A percentile compares a stretch with the other conserved stretches of the same genome.
These are phyloP conservation scores for Xylogone sp. DNA, from an alignment of 2,329 filamentous ascomycete species.

Conservation along the genomic window DNA sequence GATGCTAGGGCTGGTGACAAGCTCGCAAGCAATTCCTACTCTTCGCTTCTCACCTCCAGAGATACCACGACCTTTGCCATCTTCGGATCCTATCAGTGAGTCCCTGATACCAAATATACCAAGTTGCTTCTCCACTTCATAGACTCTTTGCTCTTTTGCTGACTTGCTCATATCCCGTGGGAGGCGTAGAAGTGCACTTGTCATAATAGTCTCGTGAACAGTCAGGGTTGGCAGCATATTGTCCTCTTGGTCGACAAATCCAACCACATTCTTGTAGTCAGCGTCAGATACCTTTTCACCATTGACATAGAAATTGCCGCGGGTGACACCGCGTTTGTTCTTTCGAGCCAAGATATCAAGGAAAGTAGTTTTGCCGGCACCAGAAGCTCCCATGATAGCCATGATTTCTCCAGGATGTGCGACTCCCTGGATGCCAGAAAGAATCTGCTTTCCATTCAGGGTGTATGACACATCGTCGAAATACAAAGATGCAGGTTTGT, in stretches of 20 bases:
- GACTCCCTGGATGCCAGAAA: slow-evolving; percentile 75
- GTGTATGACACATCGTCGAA: slow-evolving; percentile 86
- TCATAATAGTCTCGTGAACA: slow-evolving; percentile 96
- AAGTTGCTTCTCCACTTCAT: slow-evolving; percentile 92
- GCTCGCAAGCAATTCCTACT: slow-evolving; percentile 94
- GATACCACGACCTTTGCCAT: slow-evolving; percentile 89
- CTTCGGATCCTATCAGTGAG: slow-evolving; percentile 92
- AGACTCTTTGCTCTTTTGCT: slow-evolving; percentile 86
- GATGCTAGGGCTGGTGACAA: slow-evolving; percentile 96
- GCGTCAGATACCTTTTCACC: slow-evolving; percentile 81
- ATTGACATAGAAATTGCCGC: slow-evolving; percentile 87
- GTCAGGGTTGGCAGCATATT: slow-evolving; percentile 94
- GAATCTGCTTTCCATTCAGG: slow-evolving; percentile 83
- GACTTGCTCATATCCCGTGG: slow-evolving; percentile 83
- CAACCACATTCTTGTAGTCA: slow-evolving; percentile 88
- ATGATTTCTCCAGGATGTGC: slow-evolving; percentile 95
- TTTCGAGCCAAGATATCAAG: slow-evolving; percentile 93
- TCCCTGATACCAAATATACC: slow-evolving; percentile 93
- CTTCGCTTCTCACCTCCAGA: slow-evolving; percentile 95
- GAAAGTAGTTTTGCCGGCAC: slow-evolving; percentile 96
- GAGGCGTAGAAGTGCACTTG: slow-evolving; percentile 86
- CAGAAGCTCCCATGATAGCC: slow-evolving; percentile 97
- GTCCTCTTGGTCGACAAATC: slow-evolving; percentile 97
- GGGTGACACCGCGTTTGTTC: slow-evolving; percentile 81
- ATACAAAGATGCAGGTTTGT: slow-evolving; percentile 83